Conservation (phyloP, 805 yeast genomes). For the Soucietia sequanensis region DNA sequence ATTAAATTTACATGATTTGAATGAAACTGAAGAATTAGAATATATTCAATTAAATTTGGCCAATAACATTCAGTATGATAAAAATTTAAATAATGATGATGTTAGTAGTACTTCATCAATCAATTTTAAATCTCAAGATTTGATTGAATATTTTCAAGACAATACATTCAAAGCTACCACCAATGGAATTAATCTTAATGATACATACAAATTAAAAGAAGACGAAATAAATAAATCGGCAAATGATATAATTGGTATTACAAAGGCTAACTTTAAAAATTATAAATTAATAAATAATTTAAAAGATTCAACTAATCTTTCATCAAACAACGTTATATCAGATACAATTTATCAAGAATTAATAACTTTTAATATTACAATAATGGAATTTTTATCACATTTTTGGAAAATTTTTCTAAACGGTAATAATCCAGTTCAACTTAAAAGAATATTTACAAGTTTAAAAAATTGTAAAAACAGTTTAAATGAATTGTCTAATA, state of each 20-base stretch:
- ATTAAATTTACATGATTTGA: slow-evolving; percentile 36
- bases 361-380: slow-evolving; percentile 36
- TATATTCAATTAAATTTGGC: slow-evolving; percentile 33
- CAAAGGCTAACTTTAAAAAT: slow-evolving; percentile 35
- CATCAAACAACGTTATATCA: slow-evolving; percentile 21
- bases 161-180: slow-evolving; percentile 13
- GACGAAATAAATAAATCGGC: slow-evolving; percentile 33
- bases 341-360: slow-evolving; percentile 29
- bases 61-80: slow-evolving; percentile 13
- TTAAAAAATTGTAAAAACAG: slow-evolving; percentile 33
- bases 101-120: neutral
- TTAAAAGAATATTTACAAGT: slow-evolving; percentile 36
- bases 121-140: slow-evolving; percentile 7
- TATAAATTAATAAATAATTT: slow-evolving; percentile 17
- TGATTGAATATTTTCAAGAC: slow-evolving; percentile 14
- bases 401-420: slow-evolving; percentile 40
- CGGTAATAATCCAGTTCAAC: slow-evolving; percentile 36
- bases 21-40: slow-evolving; percentile 29
- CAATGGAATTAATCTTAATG: slow-evolving; percentile 23
- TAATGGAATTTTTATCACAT: slow-evolving; percentile 42
- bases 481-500: slow-evolving; percentile 25
- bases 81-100: slow-evolving; percentile 14
- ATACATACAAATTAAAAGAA: slow-evolving; percentile 24
- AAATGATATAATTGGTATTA: slow-evolving; percentile 26
- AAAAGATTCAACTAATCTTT: slow-evolving; percentile 4